Conservation (phyloP, 768 basidiomycete genomes). For the Xerocomellus intermedius region DNA sequence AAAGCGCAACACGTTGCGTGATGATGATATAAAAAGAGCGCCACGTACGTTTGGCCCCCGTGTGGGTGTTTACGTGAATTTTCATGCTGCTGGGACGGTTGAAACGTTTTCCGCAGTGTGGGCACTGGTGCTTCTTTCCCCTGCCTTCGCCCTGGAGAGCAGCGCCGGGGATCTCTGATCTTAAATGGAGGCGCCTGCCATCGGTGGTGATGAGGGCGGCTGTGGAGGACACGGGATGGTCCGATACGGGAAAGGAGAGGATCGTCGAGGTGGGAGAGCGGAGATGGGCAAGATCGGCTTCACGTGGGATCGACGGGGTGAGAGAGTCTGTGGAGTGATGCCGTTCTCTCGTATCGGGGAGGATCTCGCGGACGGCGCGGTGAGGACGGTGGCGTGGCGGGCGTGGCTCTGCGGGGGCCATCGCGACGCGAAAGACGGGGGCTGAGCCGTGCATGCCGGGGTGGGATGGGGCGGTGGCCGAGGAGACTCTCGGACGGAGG, state of each 20-base stretch:
- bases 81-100: slow-evolving; percentile 42
- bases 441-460: slow-evolving; percentile 34
- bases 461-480: slow-evolving; percentile 5
- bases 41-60: slow-evolving; percentile 38
- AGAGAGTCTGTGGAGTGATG: slow-evolving; percentile 24
- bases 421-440: slow-evolving; percentile 40
- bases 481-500: slow-evolving; percentile 32
- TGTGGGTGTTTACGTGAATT: slow-evolving; percentile 43
- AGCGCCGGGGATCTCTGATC: slow-evolving; percentile 29
- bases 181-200: slow-evolving; percentile 29
- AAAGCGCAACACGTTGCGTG: slow-evolving; percentile 25
- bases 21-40: slow-evolving; percentile 10
- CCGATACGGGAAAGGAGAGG: slow-evolving; percentile 34
- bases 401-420: slow-evolving; percentile 22
- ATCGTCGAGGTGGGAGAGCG: slow-evolving; percentile 33
- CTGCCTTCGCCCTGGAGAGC: slow-evolving; percentile 31
- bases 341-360: slow-evolving; percentile 25
- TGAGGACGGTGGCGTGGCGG: slow-evolving; percentile 17
- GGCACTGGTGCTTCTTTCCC: slow-evolving; percentile 38
- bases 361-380: slow-evolving; percentile 23
- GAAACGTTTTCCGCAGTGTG: slow-evolving; percentile 41
- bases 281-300: slow-evolving; percentile 30
- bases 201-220: slow-evolving; percentile 29
- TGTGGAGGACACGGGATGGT: slow-evolving; percentile 23
- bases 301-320: slow-evolving; percentile 31